Percentiles rank a stretch among this genome's conserved stretches.
phyloP scores from a whole-genome alignment of 148 eudicot genomes.

The Fagopyrum tataricum region DNA sequence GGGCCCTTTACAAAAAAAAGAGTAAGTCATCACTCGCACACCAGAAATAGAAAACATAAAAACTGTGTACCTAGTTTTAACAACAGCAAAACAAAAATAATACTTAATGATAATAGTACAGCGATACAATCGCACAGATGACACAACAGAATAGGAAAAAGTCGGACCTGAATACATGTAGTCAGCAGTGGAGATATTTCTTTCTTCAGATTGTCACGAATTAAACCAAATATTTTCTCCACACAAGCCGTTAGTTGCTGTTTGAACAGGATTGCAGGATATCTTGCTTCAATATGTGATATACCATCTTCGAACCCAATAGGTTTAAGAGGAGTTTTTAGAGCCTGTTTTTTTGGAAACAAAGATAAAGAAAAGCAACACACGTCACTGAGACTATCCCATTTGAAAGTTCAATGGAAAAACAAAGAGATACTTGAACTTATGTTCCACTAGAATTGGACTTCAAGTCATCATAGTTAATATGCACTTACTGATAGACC shows the following conservation, averaged over 20 bases:
- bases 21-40: neutral
- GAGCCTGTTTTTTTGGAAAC: constrained; percentile 30
- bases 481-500: constrained; percentile 32
- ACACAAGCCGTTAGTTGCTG: constrained; percentile 95
- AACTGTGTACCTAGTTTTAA: neutral
- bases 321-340: constrained; percentile 55
- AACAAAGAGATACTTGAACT: neutral
- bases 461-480: constrained; percentile 8
- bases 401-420: neutral
- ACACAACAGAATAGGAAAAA: neutral
- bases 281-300: constrained; percentile 78
- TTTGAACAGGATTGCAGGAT: constrained; percentile 90
- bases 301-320: constrained; percentile 80
- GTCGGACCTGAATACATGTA: constrained; percentile 76
- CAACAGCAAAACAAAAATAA: neutral
- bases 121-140: neutral
- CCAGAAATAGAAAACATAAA: neutral
- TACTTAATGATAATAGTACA: neutral
- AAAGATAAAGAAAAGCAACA: neutral
- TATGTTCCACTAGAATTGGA: neutral
- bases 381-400: neutral
- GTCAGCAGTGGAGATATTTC: constrained; percentile 83
- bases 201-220: constrained; percentile 97
- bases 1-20: constrained; percentile 57
- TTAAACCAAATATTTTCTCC: constrained; percentile 93